These are phyloP conservation scores for Penicillium palitans DNA, from an alignment of 2,329 filamentous ascomycete species.

Conservation along the genomic window DNA sequence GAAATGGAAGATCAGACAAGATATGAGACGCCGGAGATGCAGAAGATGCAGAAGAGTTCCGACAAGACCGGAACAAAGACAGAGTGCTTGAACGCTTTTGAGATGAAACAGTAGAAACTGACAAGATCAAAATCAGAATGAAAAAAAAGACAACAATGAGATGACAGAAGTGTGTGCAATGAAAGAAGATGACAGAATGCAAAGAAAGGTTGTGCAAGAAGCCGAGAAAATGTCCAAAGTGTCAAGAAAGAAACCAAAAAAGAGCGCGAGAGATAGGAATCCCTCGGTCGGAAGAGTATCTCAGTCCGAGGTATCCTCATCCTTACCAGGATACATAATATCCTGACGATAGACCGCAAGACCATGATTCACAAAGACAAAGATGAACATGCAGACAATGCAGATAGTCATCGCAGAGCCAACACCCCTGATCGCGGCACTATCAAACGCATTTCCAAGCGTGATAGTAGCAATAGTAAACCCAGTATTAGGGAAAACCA, in stretches of 20 bases:
- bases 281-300: neutral
- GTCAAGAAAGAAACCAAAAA: neutral
- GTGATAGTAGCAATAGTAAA: conserved; percentile 62
- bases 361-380: conserved; percentile 53
- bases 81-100: conserved; percentile 11
- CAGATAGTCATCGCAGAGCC: conserved; percentile 58
- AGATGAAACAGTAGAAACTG: neutral
- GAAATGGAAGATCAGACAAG: neutral
- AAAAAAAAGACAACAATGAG: neutral
- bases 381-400: conserved; percentile 57
- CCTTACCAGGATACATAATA: conserved; percentile 61
- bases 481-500: conserved; percentile 66
- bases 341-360: conserved; percentile 53
- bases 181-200: neutral
- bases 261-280: neutral
- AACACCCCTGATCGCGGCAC: conserved; percentile 54
- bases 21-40: conserved; percentile 3
- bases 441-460: conserved; percentile 56
- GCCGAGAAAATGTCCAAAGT: neutral
- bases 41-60: neutral
- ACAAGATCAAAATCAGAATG: neutral
- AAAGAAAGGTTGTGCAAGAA: neutral
- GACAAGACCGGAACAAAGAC: neutral
- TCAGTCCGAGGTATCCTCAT: conserved; percentile 53
- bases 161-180: neutral